Evolutionary conservation across 2,329 filamentous ascomycete genomes (phyloP).

Genomic region (Microdochium bolleyi): DNA sequence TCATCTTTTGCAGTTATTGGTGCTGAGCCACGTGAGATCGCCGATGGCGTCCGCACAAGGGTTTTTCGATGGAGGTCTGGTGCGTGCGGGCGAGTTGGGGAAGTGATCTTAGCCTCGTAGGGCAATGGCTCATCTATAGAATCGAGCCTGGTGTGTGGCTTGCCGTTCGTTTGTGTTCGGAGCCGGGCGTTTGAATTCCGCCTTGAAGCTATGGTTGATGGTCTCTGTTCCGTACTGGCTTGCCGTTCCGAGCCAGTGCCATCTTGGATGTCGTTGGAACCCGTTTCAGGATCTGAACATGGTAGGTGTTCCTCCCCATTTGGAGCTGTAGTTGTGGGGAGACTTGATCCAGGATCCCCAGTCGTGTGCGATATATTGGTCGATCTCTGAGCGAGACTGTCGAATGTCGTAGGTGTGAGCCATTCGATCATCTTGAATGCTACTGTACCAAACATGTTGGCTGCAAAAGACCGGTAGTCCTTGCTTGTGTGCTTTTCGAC

Average conservation of each 20-base stretch:
- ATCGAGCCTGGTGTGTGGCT: constrained; percentile 13
- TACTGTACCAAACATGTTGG: constrained; percentile 56
- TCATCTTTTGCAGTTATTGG: neutral
- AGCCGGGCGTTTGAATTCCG: constrained; percentile 18
- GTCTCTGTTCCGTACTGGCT: neutral
- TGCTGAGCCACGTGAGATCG: neutral
- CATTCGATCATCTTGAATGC: constrained; percentile 65
- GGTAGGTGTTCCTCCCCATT: neutral
- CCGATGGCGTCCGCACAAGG: neutral
- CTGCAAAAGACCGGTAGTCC: constrained; percentile 52
- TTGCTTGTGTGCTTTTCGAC: constrained; percentile 39
- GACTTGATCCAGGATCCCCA: too few species aligned
- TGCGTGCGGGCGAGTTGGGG: constrained; percentile 4
- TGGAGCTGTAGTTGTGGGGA: neutral
- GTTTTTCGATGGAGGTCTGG: neutral
- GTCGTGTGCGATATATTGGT: constrained; percentile 1
- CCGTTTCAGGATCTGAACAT: neutral
- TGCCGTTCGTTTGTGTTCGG: constrained; percentile 17
- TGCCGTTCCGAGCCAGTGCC: neutral
- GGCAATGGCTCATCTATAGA: constrained; percentile 10
- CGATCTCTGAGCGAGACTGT: neutral
- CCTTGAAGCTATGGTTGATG: constrained; percentile 9
- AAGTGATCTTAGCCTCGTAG: constrained; percentile 10
- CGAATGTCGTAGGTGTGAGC: constrained; percentile 53
- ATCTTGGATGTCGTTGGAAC: neutral